Percentiles rank a stretch among this genome's conserved stretches.
Evolutionary conservation across 2,329 filamentous ascomycete species (phyloP).

Genomic region (Diaporthe sp.): DNA sequence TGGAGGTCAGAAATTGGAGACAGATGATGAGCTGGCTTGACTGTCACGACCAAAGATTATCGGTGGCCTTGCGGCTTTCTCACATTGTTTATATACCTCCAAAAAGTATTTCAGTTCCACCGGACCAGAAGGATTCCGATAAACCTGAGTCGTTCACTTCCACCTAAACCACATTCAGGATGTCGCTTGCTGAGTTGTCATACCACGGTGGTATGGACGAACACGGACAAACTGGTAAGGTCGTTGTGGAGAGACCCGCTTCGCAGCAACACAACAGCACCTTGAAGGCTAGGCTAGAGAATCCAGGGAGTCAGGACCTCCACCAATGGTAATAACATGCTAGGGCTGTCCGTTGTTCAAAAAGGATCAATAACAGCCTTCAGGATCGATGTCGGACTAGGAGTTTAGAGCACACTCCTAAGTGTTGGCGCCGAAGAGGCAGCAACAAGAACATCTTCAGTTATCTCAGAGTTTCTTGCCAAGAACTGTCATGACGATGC

Average conservation of each 20-base stretch:
- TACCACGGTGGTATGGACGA: background rate
- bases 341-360: too few species aligned
- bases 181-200: background rate
- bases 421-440: too few species aligned
- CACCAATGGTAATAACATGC: background rate
- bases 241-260: background rate
- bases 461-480: too few species aligned
- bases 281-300: background rate
- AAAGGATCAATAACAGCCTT: background rate
- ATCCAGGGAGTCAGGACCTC: background rate
- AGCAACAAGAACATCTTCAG: too few species aligned
- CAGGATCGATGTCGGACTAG: background rate
- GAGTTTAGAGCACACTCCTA: too few species aligned
- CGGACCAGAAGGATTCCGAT: fast-evolving
- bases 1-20: too few species aligned
- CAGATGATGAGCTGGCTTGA: background rate
- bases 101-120: background rate
- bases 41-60: background rate
- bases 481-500: too few species aligned
- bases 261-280: background rate
- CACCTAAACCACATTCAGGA: background rate
- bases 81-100: background rate
- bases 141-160: background rate
- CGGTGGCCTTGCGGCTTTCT: background rate
- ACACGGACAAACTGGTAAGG: background rate